A percentile compares a stretch with the other conserved stretches of the same genome.
Conservation (phyloP, 169 alveolate genomes). For the Plasmodium vivax region DNA sequence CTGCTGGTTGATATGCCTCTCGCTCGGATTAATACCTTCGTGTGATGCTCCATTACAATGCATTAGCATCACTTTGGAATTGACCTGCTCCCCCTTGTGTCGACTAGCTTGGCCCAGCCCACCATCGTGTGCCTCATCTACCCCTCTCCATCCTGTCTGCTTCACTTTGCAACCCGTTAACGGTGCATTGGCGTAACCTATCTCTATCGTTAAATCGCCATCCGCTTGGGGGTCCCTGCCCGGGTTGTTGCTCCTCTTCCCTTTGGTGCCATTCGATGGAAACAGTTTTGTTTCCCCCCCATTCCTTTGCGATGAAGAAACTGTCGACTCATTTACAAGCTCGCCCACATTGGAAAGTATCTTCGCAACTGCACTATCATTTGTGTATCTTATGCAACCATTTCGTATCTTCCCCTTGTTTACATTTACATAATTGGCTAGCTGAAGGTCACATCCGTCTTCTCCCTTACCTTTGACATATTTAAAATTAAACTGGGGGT, state of each 20-base stretch:
- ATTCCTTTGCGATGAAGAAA: not conserved
- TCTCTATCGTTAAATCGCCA: not conserved
- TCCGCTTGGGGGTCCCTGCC: not conserved
- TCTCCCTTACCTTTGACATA: slow-evolving; percentile 40
- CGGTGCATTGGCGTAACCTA: not conserved
- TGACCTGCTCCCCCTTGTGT: not conserved
- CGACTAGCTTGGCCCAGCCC: not conserved
- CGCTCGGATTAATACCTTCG: not conserved
- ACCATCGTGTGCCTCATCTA: not conserved
- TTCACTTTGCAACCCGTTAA: not conserved
- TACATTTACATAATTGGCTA: not conserved
- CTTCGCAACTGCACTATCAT: not conserved
- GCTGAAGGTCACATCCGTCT: not conserved
- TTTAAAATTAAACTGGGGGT: not conserved
- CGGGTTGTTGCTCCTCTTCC: not conserved
- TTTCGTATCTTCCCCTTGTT: slow-evolving; percentile 9
- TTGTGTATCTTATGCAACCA: not conserved
- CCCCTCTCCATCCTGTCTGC: not conserved
- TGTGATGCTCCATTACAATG: not conserved
- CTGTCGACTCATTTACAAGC: not conserved
- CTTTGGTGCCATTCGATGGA: not conserved
- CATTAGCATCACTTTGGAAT: not conserved
- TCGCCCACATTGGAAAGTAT: not conserved
- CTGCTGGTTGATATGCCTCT: not conserved
- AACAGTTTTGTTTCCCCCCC: not conserved